Evolutionary conservation across 2,329 filamentous ascomycete species (phyloP), one percentile per base, ranked within the genome.

Genomic region (Cryoendolithus antarcticus): DNA sequence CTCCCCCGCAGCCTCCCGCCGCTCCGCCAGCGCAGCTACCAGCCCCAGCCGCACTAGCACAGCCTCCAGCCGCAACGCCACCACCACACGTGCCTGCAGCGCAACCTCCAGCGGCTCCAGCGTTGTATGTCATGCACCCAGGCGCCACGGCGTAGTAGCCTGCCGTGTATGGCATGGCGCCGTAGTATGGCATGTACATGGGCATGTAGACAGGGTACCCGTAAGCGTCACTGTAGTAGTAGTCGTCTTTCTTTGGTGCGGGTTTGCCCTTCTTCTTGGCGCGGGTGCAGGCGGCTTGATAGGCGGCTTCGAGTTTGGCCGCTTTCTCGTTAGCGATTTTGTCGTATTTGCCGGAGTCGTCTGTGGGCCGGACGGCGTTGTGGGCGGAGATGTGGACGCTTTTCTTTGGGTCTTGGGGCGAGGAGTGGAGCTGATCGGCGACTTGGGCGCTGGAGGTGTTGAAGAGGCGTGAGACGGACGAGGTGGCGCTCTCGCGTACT

Each of bases 371-470:
- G 6, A 86, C 74, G 1, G 81, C 72, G 50, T 77, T 85, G 64
- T 89, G 83, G 0, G 79, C 69, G 0, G 77, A 83, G 45, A 89
- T 80, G 54, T 89, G 83, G 0, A 77, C 72, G 12, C 73, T 75
- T 38, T 70, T 73, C 36, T 71, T 62, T 2, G 68, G 63, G 40
- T 72, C 58, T 3, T 62, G 61, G 0, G 74, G 69, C 15, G 56
- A 51, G 24, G 64, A 58, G 7, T 37, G 40, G 39, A 67, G 60
- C 2, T 66, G 33, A 4, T 48, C 41, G 11, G 48, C 45, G 2
- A 37, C 59, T 53, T 61, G 48, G 1, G 65, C 69, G 5, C 65
- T 49, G 24, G 24, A 27, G 24, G 24, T 27, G 4, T 65, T 63
- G 10, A 78, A 61, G 2, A 67, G 49, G 11, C 61, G 62, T 3